These are phyloP conservation scores for Kappamyces sp. DNA, from an alignment of 192 early-diverging fungal genomes.

Conservation along the genomic window DNA sequence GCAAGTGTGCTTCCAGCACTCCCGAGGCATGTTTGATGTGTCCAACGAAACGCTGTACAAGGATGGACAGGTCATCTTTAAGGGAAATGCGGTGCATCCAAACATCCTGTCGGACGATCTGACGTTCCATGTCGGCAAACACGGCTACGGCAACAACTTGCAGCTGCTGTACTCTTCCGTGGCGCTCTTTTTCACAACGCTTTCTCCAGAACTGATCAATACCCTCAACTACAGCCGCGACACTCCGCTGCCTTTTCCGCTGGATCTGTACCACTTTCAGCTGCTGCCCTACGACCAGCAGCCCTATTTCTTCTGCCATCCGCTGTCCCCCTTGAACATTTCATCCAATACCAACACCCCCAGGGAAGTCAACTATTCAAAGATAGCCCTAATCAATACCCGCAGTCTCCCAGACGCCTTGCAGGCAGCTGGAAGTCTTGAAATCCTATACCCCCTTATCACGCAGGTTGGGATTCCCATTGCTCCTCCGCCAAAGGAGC, in stretches of 20 bases:
- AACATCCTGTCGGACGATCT: neutral
- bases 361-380: neutral
- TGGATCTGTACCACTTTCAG: neutral
- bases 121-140: neutral
- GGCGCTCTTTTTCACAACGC: neutral
- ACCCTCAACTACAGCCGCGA: neutral
- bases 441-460: conserved; percentile 33
- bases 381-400: neutral
- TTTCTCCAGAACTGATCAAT: neutral
- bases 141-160: neutral
- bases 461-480: conserved; percentile 28
- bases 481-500: neutral
- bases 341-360: neutral
- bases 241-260: neutral
- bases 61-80: neutral
- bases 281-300: neutral
- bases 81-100: neutral
- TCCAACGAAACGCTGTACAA: neutral
- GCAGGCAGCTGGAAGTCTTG: conserved; percentile 39
- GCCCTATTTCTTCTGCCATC: neutral
- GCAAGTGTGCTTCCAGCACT: neutral
- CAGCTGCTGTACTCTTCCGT: neutral
- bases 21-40: conserved; percentile 1
- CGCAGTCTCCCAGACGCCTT: conserved; percentile 14
- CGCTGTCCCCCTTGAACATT: neutral